These are phyloP conservation scores for Gleditsia sinensis DNA, from an alignment of 306 rosid species.

Conservation along the genomic window DNA sequence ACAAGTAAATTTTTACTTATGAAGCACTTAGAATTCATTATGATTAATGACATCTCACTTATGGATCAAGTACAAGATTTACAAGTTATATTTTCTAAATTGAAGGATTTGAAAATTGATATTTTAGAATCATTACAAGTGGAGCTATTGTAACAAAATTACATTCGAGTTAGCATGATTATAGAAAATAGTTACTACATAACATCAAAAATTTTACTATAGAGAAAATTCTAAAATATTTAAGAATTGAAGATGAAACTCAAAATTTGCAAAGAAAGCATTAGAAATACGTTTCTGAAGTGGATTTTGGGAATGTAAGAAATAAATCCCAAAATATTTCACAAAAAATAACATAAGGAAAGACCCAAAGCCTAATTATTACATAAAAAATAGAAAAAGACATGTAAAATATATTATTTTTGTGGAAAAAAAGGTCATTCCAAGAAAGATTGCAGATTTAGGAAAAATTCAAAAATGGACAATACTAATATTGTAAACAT, in stretches of 20 bases:
- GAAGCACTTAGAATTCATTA: neutral
- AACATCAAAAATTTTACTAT: neutral
- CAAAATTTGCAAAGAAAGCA: neutral
- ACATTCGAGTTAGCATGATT: neutral
- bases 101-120: neutral
- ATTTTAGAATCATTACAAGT: neutral
- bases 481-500: too few species aligned
- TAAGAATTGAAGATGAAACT: neutral
- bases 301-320: neutral
- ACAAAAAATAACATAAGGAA: neutral
- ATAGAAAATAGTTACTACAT: neutral
- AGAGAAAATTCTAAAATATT: neutral
- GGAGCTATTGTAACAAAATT: neutral
- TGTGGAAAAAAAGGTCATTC: neutral
- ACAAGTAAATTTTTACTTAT: neutral
- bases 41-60: neutral
- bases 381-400: too few species aligned
- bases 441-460: neutral
- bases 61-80: neutral
- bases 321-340: neutral
- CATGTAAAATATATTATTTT: neutral
- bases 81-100: neutral
- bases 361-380: neutral
- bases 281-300: neutral
- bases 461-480: too few species aligned